These are phyloP conservation scores for Nephromyces sp. DNA, from an alignment of 169 alveolate genomes.

Conservation along the genomic window DNA sequence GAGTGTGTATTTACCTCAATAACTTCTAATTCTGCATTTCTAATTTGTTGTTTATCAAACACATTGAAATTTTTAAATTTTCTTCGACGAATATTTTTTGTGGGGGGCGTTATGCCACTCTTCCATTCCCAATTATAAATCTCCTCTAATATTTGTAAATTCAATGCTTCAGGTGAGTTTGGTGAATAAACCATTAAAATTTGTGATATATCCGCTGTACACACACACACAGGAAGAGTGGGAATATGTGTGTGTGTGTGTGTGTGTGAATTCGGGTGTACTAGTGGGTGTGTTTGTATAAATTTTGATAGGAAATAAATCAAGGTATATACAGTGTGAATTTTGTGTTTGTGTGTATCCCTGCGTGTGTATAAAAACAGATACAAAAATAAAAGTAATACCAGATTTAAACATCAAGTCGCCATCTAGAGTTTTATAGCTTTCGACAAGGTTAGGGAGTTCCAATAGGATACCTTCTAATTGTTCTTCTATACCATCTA, in stretches of 20 bases:
- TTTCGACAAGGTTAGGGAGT: constrained; percentile 65
- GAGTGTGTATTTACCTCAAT: constrained; percentile 29
- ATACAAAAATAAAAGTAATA: neutral
- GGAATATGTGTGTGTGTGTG: neutral
- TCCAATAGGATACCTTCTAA: constrained; percentile 59
- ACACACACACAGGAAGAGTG: neutral
- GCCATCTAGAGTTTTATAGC: constrained; percentile 65
- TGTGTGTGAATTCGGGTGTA: too few species aligned
- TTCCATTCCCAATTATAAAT: constrained; percentile 72
- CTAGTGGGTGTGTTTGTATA: too few species aligned
- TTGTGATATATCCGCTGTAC: constrained; percentile 46
- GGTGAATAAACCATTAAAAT: constrained; percentile 48
- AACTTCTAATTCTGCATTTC: constrained; percentile 60
- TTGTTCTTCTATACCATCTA: constrained; percentile 19
- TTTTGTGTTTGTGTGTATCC: neutral
- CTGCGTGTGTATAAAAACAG: neutral
- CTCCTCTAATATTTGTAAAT: constrained; percentile 39
- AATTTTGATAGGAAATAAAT: neutral
- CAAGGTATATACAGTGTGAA: neutral
- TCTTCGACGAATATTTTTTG: constrained; percentile 57
- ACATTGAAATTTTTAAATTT: constrained; percentile 57
- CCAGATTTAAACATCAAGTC: constrained; percentile 67
- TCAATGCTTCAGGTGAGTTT: constrained; percentile 37
- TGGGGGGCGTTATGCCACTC: constrained; percentile 67
- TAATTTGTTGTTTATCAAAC: constrained; percentile 56